phyloP scores from a whole-genome alignment of 176 grass and related monocot genomes.

The Panicum miliaceum region DNA sequence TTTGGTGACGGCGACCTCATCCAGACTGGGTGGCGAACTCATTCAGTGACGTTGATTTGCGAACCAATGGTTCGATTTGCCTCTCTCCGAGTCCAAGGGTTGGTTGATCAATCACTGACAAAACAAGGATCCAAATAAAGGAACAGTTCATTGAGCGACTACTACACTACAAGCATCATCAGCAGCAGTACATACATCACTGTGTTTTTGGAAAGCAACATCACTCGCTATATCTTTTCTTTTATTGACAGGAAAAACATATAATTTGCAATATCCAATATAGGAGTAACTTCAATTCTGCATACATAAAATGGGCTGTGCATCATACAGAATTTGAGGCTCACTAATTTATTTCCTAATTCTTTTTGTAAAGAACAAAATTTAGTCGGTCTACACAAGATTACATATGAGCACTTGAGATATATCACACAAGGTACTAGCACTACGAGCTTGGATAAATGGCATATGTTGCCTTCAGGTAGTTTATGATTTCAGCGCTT shows the following conservation, averaged over 20 bases:
- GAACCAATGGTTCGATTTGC: not conserved
- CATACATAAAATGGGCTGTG: not conserved
- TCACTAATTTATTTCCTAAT: not conserved
- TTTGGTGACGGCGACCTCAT: conserved; percentile 16
- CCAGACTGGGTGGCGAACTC: not conserved
- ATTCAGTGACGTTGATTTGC: not conserved
- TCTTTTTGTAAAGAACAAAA: not conserved
- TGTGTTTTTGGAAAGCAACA: not conserved
- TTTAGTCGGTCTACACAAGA: not conserved
- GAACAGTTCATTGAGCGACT: not conserved
- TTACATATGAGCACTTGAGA: not conserved
- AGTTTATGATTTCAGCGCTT: conserved; percentile 78
- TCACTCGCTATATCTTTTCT: not conserved
- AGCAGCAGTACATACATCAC: too few species aligned
- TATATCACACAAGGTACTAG: not conserved
- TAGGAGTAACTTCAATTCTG: not conserved
- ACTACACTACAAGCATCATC: not conserved
- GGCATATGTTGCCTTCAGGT: conserved; percentile 66
- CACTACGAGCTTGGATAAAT: not conserved
- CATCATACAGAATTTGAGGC: not conserved
- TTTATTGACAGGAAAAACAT: not conserved
- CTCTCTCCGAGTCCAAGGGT: not conserved
- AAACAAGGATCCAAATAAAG: not conserved
- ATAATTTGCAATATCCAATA: not conserved
- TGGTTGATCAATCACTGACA: not conserved